Conservation (phyloP, 371 early-diverging fungal species). For the Apophysomyces variabilis region DNA sequence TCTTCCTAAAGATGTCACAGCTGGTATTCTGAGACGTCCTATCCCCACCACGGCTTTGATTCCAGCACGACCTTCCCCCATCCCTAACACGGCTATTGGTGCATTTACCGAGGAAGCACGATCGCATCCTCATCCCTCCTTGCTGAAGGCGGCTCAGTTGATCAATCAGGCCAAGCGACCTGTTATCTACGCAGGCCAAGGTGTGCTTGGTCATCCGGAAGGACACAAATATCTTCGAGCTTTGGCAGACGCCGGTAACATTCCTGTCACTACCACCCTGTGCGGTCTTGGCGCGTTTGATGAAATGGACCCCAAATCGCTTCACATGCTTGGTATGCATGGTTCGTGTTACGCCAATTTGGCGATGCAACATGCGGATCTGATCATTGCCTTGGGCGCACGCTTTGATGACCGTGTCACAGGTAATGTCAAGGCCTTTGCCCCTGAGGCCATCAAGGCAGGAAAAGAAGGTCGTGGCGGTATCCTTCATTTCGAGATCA, state of each 20-base stretch:
- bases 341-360: constrained; percentile 96
- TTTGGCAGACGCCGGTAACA: constrained; percentile 84
- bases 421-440: constrained; percentile 83
- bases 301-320: constrained; percentile 84
- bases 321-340: constrained; percentile 99
- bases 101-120: constrained; percentile 50
- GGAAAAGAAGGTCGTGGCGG: constrained; percentile 90
- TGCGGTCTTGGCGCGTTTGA: constrained; percentile 93
- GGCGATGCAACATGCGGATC: constrained; percentile 95
- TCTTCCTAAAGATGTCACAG: constrained; percentile 97
- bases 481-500: constrained; percentile 97
- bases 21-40: constrained; percentile 82
- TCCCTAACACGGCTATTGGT: constrained; percentile 54
- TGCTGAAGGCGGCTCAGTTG: constrained; percentile 73
- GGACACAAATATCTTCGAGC: constrained; percentile 80
- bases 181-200: constrained; percentile 95
- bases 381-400: constrained; percentile 95
- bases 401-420: constrained; percentile 99
- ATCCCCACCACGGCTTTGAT: constrained; percentile 73
- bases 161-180: constrained; percentile 92
- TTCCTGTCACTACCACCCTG: constrained; percentile 96
- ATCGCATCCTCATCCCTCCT: constrained; percentile 57
- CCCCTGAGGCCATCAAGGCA: constrained; percentile 91
- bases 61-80: constrained; percentile 65
- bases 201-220: constrained; percentile 81